phyloP scores from a whole-genome alignment of 495 filamentous ascomycete genomes.

The Aspergillus saccharolyticus region DNA sequence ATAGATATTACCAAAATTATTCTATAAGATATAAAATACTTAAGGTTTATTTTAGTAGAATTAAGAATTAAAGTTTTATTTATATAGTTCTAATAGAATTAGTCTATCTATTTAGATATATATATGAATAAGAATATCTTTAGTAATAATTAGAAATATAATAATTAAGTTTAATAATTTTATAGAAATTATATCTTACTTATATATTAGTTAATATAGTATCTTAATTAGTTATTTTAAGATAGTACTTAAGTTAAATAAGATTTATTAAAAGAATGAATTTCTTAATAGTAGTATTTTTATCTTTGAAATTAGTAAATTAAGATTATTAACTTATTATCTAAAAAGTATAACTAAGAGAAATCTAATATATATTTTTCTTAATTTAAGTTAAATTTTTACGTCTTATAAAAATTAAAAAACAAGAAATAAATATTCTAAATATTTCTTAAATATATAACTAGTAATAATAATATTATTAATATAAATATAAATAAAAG shows the following conservation, averaged over 20 bases:
- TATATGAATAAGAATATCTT: neutral
- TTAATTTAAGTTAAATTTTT: neutral
- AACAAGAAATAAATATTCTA: neutral
- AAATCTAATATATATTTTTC: neutral
- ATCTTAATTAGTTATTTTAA: neutral
- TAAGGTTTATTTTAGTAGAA: neutral
- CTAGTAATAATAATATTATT: neutral
- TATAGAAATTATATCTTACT: neutral
- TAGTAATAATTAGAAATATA: too few species aligned
- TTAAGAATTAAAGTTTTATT: neutral
- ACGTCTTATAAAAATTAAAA: neutral
- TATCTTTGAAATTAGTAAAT: neutral
- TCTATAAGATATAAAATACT: neutral
- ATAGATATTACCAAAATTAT: neutral
- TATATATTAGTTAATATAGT: slow-evolving; percentile 4
- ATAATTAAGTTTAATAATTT: neutral
- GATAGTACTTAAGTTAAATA: neutral
- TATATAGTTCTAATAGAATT: neutral
- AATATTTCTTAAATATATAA: too few species aligned
- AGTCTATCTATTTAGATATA: neutral
- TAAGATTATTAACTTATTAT: neutral
- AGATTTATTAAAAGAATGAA: neutral
- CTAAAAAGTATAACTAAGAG: neutral
- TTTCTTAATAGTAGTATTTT: neutral
- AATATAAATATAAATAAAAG: slow-evolving; percentile 5